Percentiles rank a stretch among this genome's conserved stretches.
These are phyloP conservation scores for Serendipita sp. DNA, from an alignment of 768 basidiomycete species.

Conservation along the genomic window DNA sequence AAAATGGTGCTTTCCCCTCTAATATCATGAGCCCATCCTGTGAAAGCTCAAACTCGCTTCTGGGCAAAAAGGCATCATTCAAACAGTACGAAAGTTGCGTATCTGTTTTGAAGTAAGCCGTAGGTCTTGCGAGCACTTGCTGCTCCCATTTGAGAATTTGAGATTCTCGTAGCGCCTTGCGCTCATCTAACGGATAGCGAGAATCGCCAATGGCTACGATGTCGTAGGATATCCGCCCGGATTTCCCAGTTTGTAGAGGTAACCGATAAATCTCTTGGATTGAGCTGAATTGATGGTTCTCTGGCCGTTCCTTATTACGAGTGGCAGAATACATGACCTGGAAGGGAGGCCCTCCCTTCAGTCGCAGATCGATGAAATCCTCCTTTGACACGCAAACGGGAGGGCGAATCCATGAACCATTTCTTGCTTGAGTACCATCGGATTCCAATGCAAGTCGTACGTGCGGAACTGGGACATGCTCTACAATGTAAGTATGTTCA, in stretches of 20 bases:
- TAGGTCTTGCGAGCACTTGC: constrained; percentile 64
- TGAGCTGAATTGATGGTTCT: constrained; percentile 69
- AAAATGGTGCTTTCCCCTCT: constrained; percentile 78
- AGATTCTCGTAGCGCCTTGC: constrained; percentile 7
- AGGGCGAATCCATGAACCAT: constrained; percentile 57
- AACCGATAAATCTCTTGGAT: constrained; percentile 67
- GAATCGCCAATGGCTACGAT: constrained; percentile 78
- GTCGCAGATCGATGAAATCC: constrained; percentile 69
- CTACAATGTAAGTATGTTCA: constrained; percentile 50
- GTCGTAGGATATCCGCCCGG: constrained; percentile 78
- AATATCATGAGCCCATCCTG: constrained; percentile 49
- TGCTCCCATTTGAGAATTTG: constrained; percentile 71
- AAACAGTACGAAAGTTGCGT: constrained; percentile 60
- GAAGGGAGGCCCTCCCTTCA: constrained; percentile 86
- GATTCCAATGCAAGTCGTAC: constrained; percentile 37
- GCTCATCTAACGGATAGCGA: constrained; percentile 49
- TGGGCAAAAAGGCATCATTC: constrained; percentile 44
- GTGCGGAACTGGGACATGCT: constrained; percentile 65
- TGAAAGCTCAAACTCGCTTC: constrained; percentile 27
- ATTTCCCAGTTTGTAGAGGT: constrained; percentile 58
- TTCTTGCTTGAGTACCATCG: constrained; percentile 29
- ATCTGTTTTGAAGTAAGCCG: constrained; percentile 56
- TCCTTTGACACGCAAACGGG: constrained; percentile 70
- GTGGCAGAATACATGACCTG: constrained; percentile 83
- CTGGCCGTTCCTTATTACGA: constrained; percentile 47